These are phyloP conservation scores for Talaromyces stipitatus DNA, from an alignment of 495 filamentous ascomycete species.

Conservation along the genomic window DNA sequence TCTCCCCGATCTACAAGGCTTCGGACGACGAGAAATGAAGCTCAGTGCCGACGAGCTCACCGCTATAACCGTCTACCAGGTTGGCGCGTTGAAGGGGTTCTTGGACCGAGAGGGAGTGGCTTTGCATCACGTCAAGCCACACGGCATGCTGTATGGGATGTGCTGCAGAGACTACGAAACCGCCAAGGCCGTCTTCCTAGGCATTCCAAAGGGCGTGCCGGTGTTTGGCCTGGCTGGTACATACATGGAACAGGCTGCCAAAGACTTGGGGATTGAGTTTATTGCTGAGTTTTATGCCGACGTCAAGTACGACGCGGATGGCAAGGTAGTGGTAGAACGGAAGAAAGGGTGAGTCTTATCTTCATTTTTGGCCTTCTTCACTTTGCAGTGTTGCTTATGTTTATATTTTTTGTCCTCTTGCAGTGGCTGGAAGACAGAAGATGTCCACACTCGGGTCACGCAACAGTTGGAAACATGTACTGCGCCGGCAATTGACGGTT, in stretches of 20 bases:
- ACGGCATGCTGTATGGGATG: slow-evolving; percentile 49
- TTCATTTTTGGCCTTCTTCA: too few relatives aligned
- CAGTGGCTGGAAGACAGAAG: too few relatives aligned
- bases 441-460: too few relatives aligned
- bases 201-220: slow-evolving; percentile 40
- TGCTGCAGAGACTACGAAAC: slow-evolving; percentile 46
- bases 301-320: too few relatives aligned
- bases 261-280: slow-evolving; percentile 47
- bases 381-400: too few relatives aligned
- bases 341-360: too few relatives aligned
- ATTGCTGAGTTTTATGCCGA: too few relatives aligned
- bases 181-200: slow-evolving; percentile 44
- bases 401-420: too few relatives aligned
- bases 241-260: slow-evolving; percentile 43
- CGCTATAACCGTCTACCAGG: slow-evolving; percentile 50
- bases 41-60: slow-evolving; percentile 48
- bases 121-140: slow-evolving; percentile 54
- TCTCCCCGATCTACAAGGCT: slow-evolving; percentile 54
- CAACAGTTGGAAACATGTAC: too few relatives aligned
- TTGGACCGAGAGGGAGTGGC: slow-evolving; percentile 45
- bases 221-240: slow-evolving; percentile 53
- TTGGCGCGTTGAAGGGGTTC: slow-evolving; percentile 51
- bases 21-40: slow-evolving; percentile 51
- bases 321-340: too few relatives aligned
- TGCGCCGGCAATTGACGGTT: too few relatives aligned